Percentiles rank a stretch among this genome's conserved stretches.
phyloP scores from a whole-genome alignment of 305 asterid species.

The Fraxinus baroniana region DNA sequence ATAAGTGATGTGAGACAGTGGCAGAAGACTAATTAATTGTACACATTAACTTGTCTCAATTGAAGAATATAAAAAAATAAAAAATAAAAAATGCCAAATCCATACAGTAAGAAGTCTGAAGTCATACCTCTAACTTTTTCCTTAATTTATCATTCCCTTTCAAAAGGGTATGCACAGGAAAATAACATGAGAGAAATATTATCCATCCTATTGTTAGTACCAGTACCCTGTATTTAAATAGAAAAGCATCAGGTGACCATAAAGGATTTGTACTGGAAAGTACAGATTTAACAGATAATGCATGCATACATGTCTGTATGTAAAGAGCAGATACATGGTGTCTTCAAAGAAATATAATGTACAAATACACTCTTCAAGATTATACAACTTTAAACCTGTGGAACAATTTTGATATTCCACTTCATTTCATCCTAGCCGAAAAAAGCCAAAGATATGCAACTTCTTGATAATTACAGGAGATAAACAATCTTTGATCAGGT shows the following conservation, averaged over 20 bases:
- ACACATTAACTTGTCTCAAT: constrained; percentile 2
- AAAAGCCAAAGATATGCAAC: constrained; percentile 13
- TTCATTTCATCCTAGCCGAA: constrained; percentile 19
- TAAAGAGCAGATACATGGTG: constrained; percentile 12
- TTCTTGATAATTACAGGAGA: neutral
- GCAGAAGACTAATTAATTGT: constrained; percentile 55
- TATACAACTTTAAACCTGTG: neutral
- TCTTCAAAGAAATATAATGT: neutral
- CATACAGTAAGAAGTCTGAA: constrained; percentile 3
- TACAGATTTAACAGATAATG: neutral
- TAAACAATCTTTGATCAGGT: neutral
- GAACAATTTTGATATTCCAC: neutral
- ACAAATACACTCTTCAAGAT: neutral
- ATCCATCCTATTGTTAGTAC: constrained; percentile 93
- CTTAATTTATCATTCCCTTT: constrained; percentile 86
- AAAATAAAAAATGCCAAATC: neutral
- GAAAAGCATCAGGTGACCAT: too few species aligned
- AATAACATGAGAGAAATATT: constrained; percentile 84
- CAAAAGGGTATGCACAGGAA: constrained; percentile 88
- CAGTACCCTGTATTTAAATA: constrained; percentile 53
- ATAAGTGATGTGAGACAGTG: constrained; percentile 20
- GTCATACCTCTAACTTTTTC: constrained; percentile 77
- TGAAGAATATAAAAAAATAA: neutral
- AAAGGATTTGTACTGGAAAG: constrained; percentile 23
- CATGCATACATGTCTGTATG: neutral